Base-by-base conservation (phyloP, 345 rosid species). In the Bretschneidera sinensis region DNA sequence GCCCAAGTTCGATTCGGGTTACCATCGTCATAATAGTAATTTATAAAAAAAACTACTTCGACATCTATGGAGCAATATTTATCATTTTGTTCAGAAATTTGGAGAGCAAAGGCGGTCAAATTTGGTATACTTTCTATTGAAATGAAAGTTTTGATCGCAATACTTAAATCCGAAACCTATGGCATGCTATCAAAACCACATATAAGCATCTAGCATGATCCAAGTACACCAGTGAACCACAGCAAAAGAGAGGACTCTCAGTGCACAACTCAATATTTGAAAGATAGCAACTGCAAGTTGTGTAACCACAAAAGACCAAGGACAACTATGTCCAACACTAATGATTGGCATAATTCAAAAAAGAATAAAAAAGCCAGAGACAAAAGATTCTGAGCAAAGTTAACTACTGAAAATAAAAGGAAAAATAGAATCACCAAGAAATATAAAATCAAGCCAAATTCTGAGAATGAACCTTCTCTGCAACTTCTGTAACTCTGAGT, bases 401-500 rank as follows among this genome's bases (percentile, higher is more conserved):
- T 11, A 39, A 14, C 6, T 39, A 39, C 1, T 39, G 16, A 39
- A 11, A 14, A 39, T 39, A 39, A 1, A 1, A 39, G 16, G 45
- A 39, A 20, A 56, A 45, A 31, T 53, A 18, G 45, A 64, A 55
- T 15, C 22, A 16, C n/a, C 50, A 19, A 13, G 23, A 50, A 34
- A 33, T 19, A 31, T 45, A 23, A 24, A 19, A 21, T 24, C 28
- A 55, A 63, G 45, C 31, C 19, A 54, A 24, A 24, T 63, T 24
- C n/a, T 19, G 15, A 14, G 6, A 51, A 64, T 6, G 55, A 73
- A 94, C 99, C 97, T 94, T 86, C 78, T 85, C 84, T 71, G 97
- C 97, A 67, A 92, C 99, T 60, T 91, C 96, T 13, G 79, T 73
- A 48, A 88, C 79, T 73, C 85, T 76, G 67, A 81, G 65, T 58